Base-by-base conservation (phyloP, 73 alveolate species). In the Paramecium biaurelia region DNA sequence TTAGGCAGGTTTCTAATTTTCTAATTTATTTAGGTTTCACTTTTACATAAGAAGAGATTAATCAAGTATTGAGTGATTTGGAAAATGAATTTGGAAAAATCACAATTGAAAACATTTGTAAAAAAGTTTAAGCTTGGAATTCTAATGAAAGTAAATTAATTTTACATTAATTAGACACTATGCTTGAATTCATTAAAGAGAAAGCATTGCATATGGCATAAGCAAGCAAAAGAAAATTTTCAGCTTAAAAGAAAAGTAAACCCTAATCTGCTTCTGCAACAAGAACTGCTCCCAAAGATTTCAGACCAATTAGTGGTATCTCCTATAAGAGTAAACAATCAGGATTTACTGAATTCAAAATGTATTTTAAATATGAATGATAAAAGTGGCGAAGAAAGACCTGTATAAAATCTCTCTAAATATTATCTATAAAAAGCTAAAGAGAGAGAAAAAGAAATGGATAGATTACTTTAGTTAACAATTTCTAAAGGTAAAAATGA, bases 361-460 rank as follows among this genome's bases (percentile, higher is more conserved):
- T 79, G 90, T 79, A 79, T 15, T 7, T 23, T 21, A 18, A 53
- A 18, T 53, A 18, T 3, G 0, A 2, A n/a, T n/a, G 18, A 14
- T 79, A 1, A 0, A 12, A 74, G 87, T 34, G 87, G 90, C 10
- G 56, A 47, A 1, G 85, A 47, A 30, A 89, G 84, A 57, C 94
- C 90, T 18, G 79, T 56, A 9, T 63, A 76, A 32, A 89, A 89
- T 45, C 57, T 70, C 26, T 89, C 94, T 18, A 89, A 70, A 72
- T 70, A 89, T 45, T 89, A 89, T 82, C 41, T 89, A 26, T 32
- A 89, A 70, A 89, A 89, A 28, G 92, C 85, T 5, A 89, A 89
- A 47, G 94, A 89, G 42, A 89, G 84, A 34, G 94, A 89, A 70
- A 89, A 89, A 45, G 94, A 89, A 45, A 89, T 89, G 72, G 94